Conservation (phyloP, 2,329 filamentous ascomycete genomes). For the Trichoderma asperellum region DNA sequence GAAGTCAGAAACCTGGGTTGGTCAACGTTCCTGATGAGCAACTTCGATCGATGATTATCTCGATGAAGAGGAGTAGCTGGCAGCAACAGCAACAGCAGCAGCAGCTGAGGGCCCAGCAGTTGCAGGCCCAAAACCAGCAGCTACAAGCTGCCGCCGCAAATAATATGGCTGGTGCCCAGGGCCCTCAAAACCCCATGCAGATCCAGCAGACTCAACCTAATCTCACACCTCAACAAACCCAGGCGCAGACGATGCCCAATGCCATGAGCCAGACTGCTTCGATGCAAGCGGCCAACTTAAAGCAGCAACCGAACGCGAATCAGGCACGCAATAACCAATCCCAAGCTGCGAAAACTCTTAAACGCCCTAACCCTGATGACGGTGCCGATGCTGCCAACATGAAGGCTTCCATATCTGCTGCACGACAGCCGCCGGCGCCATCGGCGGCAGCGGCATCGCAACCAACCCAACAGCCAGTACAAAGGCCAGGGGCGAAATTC, state of each 20-base stretch:
- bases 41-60: conserved; percentile 39
- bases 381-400: conserved; percentile 37
- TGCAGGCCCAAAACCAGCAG: conserved; percentile 42
- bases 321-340: conserved; percentile 36
- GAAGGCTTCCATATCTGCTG: conserved; percentile 31
- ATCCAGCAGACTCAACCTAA: conserved; percentile 55
- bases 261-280: conserved; percentile 49
- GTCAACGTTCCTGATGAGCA: conserved; percentile 42
- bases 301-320: conserved; percentile 38
- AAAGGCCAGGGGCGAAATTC: conserved; percentile 34
- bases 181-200: conserved; percentile 57
- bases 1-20: conserved; percentile 36
- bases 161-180: conserved; percentile 51
- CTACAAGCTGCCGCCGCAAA: conserved; percentile 44
- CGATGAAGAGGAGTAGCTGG: conserved; percentile 43
- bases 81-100: conserved; percentile 39
- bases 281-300: conserved; percentile 39
- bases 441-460: conserved; percentile 37
- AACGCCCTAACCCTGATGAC: conserved; percentile 56
- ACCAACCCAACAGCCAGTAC: conserved; percentile 30
- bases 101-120: conserved; percentile 40
- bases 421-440: conserved; percentile 25
- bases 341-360: conserved; percentile 49
- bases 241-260: conserved; percentile 45
- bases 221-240: conserved; percentile 43